These are phyloP conservation scores for Beauveria asiatica DNA, from an alignment of 2,329 filamentous ascomycete species.

Conservation along the genomic window DNA sequence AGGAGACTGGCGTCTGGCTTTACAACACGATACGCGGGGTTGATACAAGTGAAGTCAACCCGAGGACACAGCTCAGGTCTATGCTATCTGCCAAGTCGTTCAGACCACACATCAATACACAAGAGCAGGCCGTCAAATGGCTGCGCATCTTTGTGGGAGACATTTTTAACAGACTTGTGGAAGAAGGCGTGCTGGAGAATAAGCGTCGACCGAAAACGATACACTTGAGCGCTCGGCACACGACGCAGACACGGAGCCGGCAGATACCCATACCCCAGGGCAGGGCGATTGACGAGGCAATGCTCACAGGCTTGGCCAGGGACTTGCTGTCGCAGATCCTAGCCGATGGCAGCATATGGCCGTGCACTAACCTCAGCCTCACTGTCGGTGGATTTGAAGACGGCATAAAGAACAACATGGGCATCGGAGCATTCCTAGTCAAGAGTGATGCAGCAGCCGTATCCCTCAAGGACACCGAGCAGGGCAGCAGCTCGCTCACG, in stretches of 20 bases:
- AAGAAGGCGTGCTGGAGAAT: conserved; percentile 84
- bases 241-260: conserved; percentile 64
- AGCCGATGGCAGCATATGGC: conserved; percentile 73
- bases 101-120: conserved; percentile 67
- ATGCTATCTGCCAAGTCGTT: conserved; percentile 98
- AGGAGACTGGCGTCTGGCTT: conserved; percentile 80
- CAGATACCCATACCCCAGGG: conserved; percentile 70
- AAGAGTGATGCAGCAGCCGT: conserved; percentile 62
- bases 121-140: conserved; percentile 77
- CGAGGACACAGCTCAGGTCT: conserved; percentile 87
- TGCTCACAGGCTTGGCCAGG: conserved; percentile 68
- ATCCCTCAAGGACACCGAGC: conserved; percentile 17
- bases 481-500: conserved; percentile 3
- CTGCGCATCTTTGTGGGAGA: conserved; percentile 85
- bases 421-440: conserved; percentile 79
- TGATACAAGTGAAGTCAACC: conserved; percentile 81
- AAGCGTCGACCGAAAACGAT: conserved; percentile 79
- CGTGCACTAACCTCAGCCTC: conserved; percentile 81
- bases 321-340: conserved; percentile 69
- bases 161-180: conserved; percentile 80
- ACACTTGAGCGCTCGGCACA: conserved; percentile 73
- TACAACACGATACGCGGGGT: conserved; percentile 78
- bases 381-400: conserved; percentile 92
- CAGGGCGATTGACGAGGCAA: conserved; percentile 60
- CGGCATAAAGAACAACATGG: conserved; percentile 71